Base-by-base conservation (phyloP, 2,329 filamentous ascomycete species). In the Neoascochyta sp. region DNA sequence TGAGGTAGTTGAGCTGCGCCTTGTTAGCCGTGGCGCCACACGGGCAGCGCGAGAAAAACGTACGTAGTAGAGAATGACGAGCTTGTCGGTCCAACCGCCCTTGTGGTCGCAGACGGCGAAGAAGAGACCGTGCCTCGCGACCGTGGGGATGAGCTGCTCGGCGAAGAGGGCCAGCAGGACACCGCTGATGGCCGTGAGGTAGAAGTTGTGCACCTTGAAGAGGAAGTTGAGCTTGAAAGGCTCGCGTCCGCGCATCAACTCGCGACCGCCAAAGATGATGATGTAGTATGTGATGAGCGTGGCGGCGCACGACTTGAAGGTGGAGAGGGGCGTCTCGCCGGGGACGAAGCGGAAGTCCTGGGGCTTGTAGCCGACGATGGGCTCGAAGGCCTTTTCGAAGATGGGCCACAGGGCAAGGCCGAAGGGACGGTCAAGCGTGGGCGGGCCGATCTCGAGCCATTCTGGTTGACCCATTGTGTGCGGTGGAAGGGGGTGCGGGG, bases 11-110 rank as follows among this genome's bases (percentile, higher is more conserved):
- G 62, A 96, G 76, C 89, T 95, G 60, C 11, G 22, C 19, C n/a
- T 12, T 19, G 27, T 74, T 54, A 76, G 70, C 54, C 10, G 13
- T 26, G n/a, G n/a, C n/a, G n/a, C n/a, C n/a, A n/a, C n/a, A n/a
- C n/a, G n/a, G n/a, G n/a, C n/a, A n/a, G n/a, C n/a, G n/a, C n/a
- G n/a, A n/a, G n/a, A n/a, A n/a, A n/a, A n/a, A 75, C 88, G 60
- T 71, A 96, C 90, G 66, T 96, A 98, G 79, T 98, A 98, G 47
- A 98, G 74, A 48, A 93, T 82, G 45, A 96, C 87, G 55, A 98
- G 71, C 52, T 83, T 86, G 65, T 92, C 83, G 12, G 92, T 95
- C 89, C 90, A 96, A 49, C 90, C 90, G 52, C 92, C 92, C 3
- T 82, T 69, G 41, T 69, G 62, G 50, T 84, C 66, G 70, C 90